Base-by-base conservation (phyloP, 139 green algal species). In the Penium margaritaceum region DNA sequence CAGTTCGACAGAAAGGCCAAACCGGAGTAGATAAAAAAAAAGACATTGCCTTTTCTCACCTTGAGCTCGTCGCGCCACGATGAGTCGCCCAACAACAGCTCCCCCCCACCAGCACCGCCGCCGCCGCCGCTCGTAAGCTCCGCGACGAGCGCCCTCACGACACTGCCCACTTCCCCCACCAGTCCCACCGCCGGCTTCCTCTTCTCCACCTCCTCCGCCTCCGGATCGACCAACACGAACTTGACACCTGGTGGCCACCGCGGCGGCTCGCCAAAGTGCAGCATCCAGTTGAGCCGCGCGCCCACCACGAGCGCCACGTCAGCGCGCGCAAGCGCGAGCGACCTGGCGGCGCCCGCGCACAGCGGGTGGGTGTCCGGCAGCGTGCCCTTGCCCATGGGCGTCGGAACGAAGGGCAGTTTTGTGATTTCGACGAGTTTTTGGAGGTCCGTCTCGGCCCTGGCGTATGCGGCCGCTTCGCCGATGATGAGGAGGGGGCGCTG, bases 231-330 rank as follows among this genome's bases (percentile, higher is more conserved):
- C 67, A 92, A 72, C 1, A 94, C 70, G 64, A 94, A 94, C 66
- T 87, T 87, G 3, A 85, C 55, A 24, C 12, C 30, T 27, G 27
- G 15, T 14, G 27, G 27, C 29, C 55, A 94, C 34, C 83, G 78
- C 7, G 88, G 88, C 0, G 86, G 24, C 70, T 91, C 85, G 0
- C 86, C 89, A 82, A 92, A 93, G 75, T 92, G 87, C 70, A 93
- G 81, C 78, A 90, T 85, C 88, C 89, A 94, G 74, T 94, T 94
- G 19, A 94, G 72, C 19, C 85, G 74, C 6, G 86, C 83, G 3
- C 89, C 89, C 2, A 91, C 69, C 17, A 94, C 76, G 6, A 94
- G 15, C 6, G 72, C 89, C 24, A 92, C 86, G 72, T 94, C 89
- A 37, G 83, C 77, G n/a, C 81, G 68, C 12, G 34, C 53, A 39